phyloP scores from a whole-genome alignment of 331 rosid genomes.

The Phaseolus coccineus region DNA sequence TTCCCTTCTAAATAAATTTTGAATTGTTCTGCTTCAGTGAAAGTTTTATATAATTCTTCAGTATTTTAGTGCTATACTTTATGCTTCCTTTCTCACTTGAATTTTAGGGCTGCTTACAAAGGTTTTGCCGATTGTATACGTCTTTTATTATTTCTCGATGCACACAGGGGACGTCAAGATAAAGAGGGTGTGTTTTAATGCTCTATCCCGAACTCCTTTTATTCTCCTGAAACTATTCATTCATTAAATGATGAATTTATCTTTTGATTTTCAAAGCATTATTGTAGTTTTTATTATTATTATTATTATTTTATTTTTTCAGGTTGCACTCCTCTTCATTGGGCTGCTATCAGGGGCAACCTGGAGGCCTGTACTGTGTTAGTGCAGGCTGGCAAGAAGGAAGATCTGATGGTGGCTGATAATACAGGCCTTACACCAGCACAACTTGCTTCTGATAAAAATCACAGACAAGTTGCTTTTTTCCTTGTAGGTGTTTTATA shows the following conservation, averaged over 20 bases:
- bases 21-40: constrained; percentile 20
- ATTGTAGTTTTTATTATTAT: not conserved
- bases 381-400: constrained; percentile 98
- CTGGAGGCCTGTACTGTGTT: constrained; percentile 98
- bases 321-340: constrained; percentile 98
- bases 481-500: constrained; percentile 90
- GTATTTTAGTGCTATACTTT: constrained; percentile 32
- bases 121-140: constrained; percentile 96
- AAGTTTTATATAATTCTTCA: constrained; percentile 10
- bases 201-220: constrained; percentile 21
- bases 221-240: constrained; percentile 35
- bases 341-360: constrained; percentile 98
- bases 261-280: constrained; percentile 28
- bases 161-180: constrained; percentile 89
- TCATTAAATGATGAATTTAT: constrained; percentile 5
- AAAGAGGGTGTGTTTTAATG: constrained; percentile 74
- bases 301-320: constrained; percentile 42
- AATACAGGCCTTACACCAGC: constrained; percentile 98
- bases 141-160: constrained; percentile 92
- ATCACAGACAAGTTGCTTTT: constrained; percentile 98
- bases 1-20: constrained; percentile 27
- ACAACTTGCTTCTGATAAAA: constrained; percentile 96
- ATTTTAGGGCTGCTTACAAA: constrained; percentile 97
- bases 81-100: constrained; percentile 43
- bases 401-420: constrained; percentile 88